Evolutionary conservation across 2,329 filamentous ascomycete species (phyloP).

Genomic region (Colletotrichum limetticola): DNA sequence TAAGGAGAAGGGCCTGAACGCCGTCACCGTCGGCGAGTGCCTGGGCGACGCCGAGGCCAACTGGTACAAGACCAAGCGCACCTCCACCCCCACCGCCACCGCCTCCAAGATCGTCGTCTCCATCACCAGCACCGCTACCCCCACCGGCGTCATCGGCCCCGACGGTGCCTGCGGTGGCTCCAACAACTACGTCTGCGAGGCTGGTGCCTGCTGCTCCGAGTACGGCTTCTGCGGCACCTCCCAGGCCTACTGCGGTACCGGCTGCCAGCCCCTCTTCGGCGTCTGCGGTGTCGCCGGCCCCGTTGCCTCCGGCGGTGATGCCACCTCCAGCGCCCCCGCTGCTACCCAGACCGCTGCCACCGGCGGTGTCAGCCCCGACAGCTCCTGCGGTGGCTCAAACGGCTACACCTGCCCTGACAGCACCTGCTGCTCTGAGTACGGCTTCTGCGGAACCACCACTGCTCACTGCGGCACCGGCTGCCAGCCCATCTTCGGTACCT

Average conservation of each 20-base stretch:
- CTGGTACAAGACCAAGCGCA: constrained; percentile 51
- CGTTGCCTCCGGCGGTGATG: constrained; percentile 9
- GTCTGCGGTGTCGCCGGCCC: constrained; percentile 32
- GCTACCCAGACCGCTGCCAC: constrained; percentile 12
- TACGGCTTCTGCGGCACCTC: constrained; percentile 38
- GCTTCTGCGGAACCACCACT: constrained; percentile 36
- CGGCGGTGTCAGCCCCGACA: constrained; percentile 29
- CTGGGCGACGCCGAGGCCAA: constrained; percentile 55
- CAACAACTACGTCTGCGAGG: constrained; percentile 29
- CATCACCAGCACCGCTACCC: constrained; percentile 36
- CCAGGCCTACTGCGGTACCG: constrained; percentile 35
- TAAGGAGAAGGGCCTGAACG: constrained; percentile 41
- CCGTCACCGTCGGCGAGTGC: constrained; percentile 58
- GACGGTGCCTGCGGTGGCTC: constrained; percentile 33
- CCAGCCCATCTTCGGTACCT: constrained; percentile 31
- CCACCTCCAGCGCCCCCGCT: constrained; percentile 17
- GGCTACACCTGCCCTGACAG: constrained; percentile 16
- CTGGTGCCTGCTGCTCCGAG: constrained; percentile 36
- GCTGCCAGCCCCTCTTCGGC: constrained; percentile 37
- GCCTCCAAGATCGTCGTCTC: constrained; percentile 21
- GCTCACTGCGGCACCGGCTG: constrained; percentile 37
- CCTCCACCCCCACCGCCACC: constrained; percentile 34
- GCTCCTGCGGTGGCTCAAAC: constrained; percentile 26
- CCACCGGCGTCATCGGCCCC: constrained; percentile 32
- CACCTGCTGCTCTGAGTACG: constrained; percentile 37